Evolutionary conservation across 495 filamentous ascomycete species (phyloP), one percentile per base, ranked within the genome.

Genomic region (Penicillium atrosanguineum): DNA sequence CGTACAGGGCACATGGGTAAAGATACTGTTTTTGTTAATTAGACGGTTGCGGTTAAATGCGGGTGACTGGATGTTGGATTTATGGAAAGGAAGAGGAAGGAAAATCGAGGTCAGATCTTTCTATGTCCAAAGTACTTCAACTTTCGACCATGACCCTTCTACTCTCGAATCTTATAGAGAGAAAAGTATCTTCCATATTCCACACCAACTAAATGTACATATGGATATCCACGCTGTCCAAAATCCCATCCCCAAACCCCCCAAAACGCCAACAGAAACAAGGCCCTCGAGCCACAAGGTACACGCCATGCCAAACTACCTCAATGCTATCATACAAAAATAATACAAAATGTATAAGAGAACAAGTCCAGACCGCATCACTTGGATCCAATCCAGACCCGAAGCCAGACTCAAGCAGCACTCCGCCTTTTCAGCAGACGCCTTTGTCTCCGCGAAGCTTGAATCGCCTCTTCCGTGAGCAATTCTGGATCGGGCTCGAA

Each of bases 381-480:
- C 7, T 0, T 44, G 14, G 18, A 7, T 23, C 16, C 37, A 16
- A 28, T 43, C 44, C 18, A 36, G 7, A 44, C 34, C 1, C 12
- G 7, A 6, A 44, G 14, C 19, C n/a, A 45, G 7, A 15, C 2
- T 45, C 12, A 49, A 15, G 31, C 29, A 46, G 53, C 56, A 26
- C 71, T 73, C 19, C 66, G 69, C 50, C 78, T 60, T 48, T 70
- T 79, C 50, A 73, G 55, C 8, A 69, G 51, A 19, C 78, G 73
- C 63, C 83, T 78, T 64, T 83, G 83, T 53, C 89, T 74, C 42
- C 81, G 88, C 51, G 80, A 83, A 8, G 81, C 77, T 54, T 79
- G 76, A 48, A 94, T 75, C 2, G 79, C 80, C 7, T 93, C 89
- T 26, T 79, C 72, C 7, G 88, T 87, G 16, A 87, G 59, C 61